A percentile compares a stretch with the other conserved stretches of the same genome.
These are phyloP conservation scores for Phytophthora constricta DNA, from an alignment of 352 stramenopile genomes.

Conservation along the genomic window DNA sequence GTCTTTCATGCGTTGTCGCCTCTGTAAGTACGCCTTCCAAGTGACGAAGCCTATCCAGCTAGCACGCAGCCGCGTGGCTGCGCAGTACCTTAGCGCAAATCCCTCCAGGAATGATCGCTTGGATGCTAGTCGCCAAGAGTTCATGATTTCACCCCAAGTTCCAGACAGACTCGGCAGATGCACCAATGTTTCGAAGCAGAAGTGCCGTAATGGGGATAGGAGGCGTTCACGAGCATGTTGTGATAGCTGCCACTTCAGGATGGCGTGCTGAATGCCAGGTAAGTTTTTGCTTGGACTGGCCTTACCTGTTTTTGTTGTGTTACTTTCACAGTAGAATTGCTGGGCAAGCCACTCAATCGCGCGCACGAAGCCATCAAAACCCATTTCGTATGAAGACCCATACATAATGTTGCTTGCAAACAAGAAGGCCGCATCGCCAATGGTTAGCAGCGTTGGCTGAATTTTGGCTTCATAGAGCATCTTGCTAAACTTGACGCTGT, in stretches of 20 bases:
- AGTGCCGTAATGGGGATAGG: constrained; percentile 23
- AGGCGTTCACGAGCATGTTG: constrained; percentile 6
- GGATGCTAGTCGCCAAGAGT: constrained; percentile 48
- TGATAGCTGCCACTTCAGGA: constrained; percentile 26
- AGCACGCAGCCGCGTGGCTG: constrained; percentile 56
- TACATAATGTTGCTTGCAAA: constrained; percentile 51
- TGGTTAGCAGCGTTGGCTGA: constrained; percentile 50
- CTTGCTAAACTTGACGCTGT: constrained; percentile 85
- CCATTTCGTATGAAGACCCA: constrained; percentile 66
- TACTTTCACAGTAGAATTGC: constrained; percentile 34
- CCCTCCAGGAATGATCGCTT: constrained; percentile 43
- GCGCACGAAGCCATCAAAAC: constrained; percentile 54
- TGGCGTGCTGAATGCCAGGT: constrained; percentile 20
- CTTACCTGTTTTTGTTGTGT: neutral
- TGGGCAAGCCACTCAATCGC: constrained; percentile 49
- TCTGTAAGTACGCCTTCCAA: constrained; percentile 24
- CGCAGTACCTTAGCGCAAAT: constrained; percentile 47
- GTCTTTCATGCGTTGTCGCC: constrained; percentile 41
- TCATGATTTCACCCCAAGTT: constrained; percentile 54
- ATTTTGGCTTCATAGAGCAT: constrained; percentile 68
- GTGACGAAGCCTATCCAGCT: constrained; percentile 41
- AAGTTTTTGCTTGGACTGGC: neutral
- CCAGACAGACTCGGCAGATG: constrained; percentile 41
- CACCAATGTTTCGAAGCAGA: constrained; percentile 61
- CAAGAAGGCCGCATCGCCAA: constrained; percentile 71